These are phyloP conservation scores for Massospora cicadina DNA, from an alignment of 371 early-diverging fungal species.

Conservation along the genomic window DNA sequence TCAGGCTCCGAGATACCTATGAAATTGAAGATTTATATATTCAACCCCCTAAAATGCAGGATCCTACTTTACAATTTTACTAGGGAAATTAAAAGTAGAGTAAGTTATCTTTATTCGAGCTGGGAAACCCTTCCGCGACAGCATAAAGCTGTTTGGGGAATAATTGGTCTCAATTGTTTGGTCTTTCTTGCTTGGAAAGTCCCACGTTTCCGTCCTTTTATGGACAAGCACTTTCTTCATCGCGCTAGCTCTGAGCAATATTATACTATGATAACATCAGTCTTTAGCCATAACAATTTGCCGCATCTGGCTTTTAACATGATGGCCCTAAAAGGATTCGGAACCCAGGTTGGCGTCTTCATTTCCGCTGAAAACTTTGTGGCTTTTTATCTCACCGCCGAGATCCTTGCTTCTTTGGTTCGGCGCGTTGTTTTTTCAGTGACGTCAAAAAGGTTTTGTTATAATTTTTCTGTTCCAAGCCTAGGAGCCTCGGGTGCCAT, in stretches of 20 bases:
- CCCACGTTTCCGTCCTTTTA: slow-evolving; percentile 33
- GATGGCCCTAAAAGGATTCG: slow-evolving; percentile 45
- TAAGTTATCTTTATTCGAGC: background rate
- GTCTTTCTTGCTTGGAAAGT: slow-evolving; percentile 58
- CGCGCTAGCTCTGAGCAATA: slow-evolving; percentile 33
- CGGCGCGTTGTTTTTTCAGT: background rate
- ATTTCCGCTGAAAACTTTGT: slow-evolving; percentile 45
- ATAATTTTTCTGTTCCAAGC: slow-evolving; percentile 31
- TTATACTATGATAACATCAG: slow-evolving; percentile 45
- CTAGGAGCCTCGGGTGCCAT: slow-evolving; percentile 68
- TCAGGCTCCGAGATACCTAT: too few species aligned
- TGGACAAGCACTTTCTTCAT: slow-evolving; percentile 50
- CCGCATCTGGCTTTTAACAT: slow-evolving; percentile 50
- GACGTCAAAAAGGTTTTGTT: slow-evolving; percentile 22
- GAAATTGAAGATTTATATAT: background rate
- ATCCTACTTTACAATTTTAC: background rate
- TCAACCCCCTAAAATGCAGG: background rate
- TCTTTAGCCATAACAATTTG: slow-evolving; percentile 40
- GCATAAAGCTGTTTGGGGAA: slow-evolving; percentile 10
- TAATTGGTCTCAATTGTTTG: slow-evolving; percentile 44
- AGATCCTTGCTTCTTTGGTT: slow-evolving; percentile 35
- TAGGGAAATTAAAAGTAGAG: background rate
- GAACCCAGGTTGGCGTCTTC: slow-evolving; percentile 21
- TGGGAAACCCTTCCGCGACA: background rate
- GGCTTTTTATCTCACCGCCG: slow-evolving; percentile 51